Evolutionary conservation across 768 basidiomycete species (phyloP).

Genomic region (Boletus rubropictus): DNA sequence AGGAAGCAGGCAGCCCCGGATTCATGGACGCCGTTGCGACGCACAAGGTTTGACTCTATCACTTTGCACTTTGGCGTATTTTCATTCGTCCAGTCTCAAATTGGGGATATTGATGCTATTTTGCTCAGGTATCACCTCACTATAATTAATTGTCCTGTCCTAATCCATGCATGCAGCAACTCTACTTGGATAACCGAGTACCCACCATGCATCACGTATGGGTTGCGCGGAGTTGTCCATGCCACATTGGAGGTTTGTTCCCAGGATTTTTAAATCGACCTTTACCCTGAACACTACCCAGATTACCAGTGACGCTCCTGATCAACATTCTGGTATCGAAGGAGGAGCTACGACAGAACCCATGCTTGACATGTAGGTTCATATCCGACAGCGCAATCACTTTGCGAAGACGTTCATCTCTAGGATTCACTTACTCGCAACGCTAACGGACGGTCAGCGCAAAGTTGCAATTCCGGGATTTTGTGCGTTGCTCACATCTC

Average conservation of each 20-base stretch:
- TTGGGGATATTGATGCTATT: slow-evolving; percentile 86
- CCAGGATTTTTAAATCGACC: background rate
- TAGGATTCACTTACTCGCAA: slow-evolving; percentile 76
- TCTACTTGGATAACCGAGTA: slow-evolving; percentile 96
- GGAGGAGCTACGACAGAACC: slow-evolving; percentile 87
- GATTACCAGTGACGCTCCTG: slow-evolving; percentile 69
- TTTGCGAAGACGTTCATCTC: background rate
- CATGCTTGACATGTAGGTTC: slow-evolving; percentile 81
- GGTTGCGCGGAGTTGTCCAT: slow-evolving; percentile 89
- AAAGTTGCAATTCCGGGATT: slow-evolving; percentile 73
- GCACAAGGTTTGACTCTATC: slow-evolving; percentile 53
- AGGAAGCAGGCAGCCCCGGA: slow-evolving; percentile 88
- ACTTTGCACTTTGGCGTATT: background rate
- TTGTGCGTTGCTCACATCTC: slow-evolving; percentile 47
- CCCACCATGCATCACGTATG: slow-evolving; percentile 91
- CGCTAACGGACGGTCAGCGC: slow-evolving; percentile 52
- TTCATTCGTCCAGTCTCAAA: slow-evolving; percentile 48
- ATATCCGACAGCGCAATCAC: background rate
- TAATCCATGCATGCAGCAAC: slow-evolving; percentile 48
- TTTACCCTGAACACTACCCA: slow-evolving; percentile 21
- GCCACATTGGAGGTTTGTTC: slow-evolving; percentile 62
- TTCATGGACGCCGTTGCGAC: slow-evolving; percentile 71
- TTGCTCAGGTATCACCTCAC: slow-evolving; percentile 59
- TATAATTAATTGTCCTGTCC: background rate
- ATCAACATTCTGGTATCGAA: slow-evolving; percentile 91